Evolutionary conservation across 768 basidiomycete genomes (phyloP).

Genomic region (Russula sp.): DNA sequence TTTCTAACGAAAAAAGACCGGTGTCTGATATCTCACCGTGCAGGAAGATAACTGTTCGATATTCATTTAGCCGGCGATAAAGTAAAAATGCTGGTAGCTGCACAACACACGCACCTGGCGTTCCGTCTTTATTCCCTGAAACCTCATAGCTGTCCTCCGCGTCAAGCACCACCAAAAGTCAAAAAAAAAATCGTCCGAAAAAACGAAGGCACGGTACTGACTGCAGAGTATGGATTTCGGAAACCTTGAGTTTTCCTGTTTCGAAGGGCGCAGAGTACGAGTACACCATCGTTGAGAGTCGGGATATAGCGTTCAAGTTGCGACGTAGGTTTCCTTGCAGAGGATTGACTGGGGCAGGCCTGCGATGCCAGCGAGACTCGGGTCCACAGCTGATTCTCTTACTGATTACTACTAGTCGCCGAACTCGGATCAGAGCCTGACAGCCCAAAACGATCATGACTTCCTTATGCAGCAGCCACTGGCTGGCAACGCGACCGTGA

Average conservation of each 20-base stretch:
- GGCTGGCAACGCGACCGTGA: too few species aligned
- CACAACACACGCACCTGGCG: conserved; percentile 18
- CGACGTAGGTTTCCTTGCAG: not conserved
- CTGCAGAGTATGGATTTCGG: conserved; percentile 23
- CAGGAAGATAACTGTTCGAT: conserved; percentile 21
- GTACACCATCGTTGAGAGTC: conserved; percentile 11
- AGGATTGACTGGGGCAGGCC: not conserved
- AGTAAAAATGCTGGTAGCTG: not conserved
- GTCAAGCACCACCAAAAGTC: not conserved
- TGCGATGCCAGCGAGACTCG: not conserved
- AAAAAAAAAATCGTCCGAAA: not conserved
- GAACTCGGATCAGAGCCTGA: not conserved
- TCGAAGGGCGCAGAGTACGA: conserved; percentile 17
- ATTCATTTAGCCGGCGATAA: not conserved
- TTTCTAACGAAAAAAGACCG: not conserved
- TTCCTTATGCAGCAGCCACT: conserved; percentile 1
- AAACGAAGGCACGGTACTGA: not conserved
- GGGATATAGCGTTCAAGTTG: not conserved
- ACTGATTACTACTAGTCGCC: not conserved
- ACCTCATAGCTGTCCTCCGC: conserved; percentile 21
- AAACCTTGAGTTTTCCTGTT: conserved; percentile 21
- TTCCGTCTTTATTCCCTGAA: conserved; percentile 20
- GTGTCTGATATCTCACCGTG: conserved; percentile 17
- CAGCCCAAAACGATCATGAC: conserved; percentile 9
- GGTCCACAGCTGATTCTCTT: not conserved